Evolutionary conservation across 2,329 filamentous ascomycete genomes (phyloP).

Genomic region (Claviceps capensis): DNA sequence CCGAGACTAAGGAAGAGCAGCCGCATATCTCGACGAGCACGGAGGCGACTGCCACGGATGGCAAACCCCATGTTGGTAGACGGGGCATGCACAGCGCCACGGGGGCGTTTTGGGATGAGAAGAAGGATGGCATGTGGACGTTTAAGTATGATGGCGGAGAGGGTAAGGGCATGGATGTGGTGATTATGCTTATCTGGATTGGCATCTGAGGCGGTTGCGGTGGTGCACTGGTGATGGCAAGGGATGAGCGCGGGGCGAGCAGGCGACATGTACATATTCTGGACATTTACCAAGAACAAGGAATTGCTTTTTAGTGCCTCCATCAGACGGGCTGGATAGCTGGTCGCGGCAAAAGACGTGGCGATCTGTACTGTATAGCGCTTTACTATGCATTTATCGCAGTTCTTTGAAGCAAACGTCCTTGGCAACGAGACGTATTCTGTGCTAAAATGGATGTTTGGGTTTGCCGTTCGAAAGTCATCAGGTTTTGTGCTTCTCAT

Average conservation of each 20-base stretch:
- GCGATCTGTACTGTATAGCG: too few relatives aligned
- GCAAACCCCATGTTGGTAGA: conserved; percentile 62
- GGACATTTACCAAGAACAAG: not conserved
- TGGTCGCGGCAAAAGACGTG: too few relatives aligned
- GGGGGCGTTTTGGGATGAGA: conserved; percentile 81
- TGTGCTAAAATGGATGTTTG: too few relatives aligned
- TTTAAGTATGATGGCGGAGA: conserved; percentile 68
- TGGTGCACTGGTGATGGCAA: not conserved
- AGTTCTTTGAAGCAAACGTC: too few relatives aligned
- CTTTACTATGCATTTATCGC: too few relatives aligned
- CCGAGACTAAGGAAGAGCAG: conserved; percentile 32
- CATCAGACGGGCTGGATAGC: not conserved
- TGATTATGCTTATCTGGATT: conserved; percentile 68
- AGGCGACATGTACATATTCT: not conserved
- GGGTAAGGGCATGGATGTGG: conserved; percentile 53
- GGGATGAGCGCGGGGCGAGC: too few relatives aligned
- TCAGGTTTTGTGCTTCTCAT: too few relatives aligned
- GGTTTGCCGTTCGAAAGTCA: too few relatives aligned
- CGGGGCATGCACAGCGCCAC: conserved; percentile 83
- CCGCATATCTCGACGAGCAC: conserved; percentile 43
- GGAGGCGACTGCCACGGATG: conserved; percentile 42
- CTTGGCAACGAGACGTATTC: too few relatives aligned
- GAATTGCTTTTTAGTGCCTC: not conserved
- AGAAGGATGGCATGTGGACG: conserved; percentile 81
- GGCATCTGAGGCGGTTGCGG: conserved; percentile 33